These are phyloP conservation scores for Trametes cubensis DNA, from an alignment of 768 basidiomycete genomes.

Conservation along the genomic window DNA sequence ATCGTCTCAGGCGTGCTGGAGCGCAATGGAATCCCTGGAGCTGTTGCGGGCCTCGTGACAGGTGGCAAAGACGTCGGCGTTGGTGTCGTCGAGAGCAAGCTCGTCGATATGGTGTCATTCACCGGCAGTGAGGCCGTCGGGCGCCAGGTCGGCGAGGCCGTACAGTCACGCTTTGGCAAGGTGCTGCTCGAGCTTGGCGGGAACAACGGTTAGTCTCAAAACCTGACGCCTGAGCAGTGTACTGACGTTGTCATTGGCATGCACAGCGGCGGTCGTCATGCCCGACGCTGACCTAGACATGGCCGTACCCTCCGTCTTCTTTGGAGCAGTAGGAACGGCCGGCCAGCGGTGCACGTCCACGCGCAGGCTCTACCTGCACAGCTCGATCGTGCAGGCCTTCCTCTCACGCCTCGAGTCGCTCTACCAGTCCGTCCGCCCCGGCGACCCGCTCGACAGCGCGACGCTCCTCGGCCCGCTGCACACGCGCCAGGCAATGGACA, in stretches of 20 bases:
- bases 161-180: conserved; percentile 89
- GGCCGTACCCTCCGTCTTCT: conserved; percentile 89
- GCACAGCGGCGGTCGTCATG: conserved; percentile 84
- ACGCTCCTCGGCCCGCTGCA: conserved; percentile 91
- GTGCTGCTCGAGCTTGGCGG: conserved; percentile 90
- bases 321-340: conserved; percentile 88
- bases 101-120: conserved; percentile 90
- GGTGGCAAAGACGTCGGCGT: conserved; percentile 84
- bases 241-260: not conserved
- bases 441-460: conserved; percentile 76
- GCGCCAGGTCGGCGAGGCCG: conserved; percentile 81
- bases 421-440: conserved; percentile 72
- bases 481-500: conserved; percentile 62
- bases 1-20: conserved; percentile 83
- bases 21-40: conserved; percentile 80
- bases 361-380: conserved; percentile 87
- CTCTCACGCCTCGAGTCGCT: conserved; percentile 71
- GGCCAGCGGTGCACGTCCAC: conserved; percentile 88
- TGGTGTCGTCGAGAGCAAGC: conserved; percentile 69
- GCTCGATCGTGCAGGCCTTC: conserved; percentile 74
- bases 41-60: conserved; percentile 78
- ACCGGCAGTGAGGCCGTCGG: conserved; percentile 93
- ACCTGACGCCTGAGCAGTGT: not conserved
- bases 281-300: conserved; percentile 90
- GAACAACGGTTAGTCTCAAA: conserved; percentile 72